Evolutionary conservation across 805 yeast genomes (phyloP), one percentile per base, ranked within the genome.

Genomic region (Pichia kluyveri): DNA sequence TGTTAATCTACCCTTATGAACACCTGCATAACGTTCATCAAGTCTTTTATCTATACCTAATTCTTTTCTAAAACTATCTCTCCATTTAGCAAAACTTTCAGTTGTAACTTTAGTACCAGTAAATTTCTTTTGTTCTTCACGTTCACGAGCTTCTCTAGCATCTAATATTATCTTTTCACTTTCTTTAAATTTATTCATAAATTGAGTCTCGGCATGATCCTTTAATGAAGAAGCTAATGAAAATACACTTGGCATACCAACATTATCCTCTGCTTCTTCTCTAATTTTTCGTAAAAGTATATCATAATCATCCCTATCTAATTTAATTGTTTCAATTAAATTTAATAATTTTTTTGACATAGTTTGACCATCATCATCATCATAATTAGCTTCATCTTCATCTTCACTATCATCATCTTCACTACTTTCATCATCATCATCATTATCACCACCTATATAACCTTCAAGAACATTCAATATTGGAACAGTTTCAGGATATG

Each of bases 241-340:
- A 66, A 90, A 93, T 7, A 91, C 75, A 54, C 89, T 82, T n/a
- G 96, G 96, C 75, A 91, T 83, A 0, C 99, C 99, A 1, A 90
- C 51, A 58, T 86, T 83, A 60, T 84, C 80, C 50, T 81, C 82
- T 2, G 93, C 93, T 54, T 80, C 85, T 43, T 71, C 77, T 46
- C 62, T 67, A 54, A 76, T 65, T 59, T 67, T 69, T 47, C 56
- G 65, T 47, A 63, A 63, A 51, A 77, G 68, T 14, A 54, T 53
- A 14, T 59, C 59, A 54, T 73, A 59, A 56, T 82, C 89, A 0
- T 64, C 67, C 31, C 62, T 60, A 3, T 71, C 76, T 52, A 86
- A 76, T 27, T 73, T 76, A n/a, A 83, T 70, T 2, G 69, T 60
- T 58, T 82, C 89, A 2, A 83, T 69, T 45, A 83, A 59, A 48